Evolutionary conservation across 179 eudicot genomes (phyloP).

Genomic region (Spinacia oleracea): DNA sequence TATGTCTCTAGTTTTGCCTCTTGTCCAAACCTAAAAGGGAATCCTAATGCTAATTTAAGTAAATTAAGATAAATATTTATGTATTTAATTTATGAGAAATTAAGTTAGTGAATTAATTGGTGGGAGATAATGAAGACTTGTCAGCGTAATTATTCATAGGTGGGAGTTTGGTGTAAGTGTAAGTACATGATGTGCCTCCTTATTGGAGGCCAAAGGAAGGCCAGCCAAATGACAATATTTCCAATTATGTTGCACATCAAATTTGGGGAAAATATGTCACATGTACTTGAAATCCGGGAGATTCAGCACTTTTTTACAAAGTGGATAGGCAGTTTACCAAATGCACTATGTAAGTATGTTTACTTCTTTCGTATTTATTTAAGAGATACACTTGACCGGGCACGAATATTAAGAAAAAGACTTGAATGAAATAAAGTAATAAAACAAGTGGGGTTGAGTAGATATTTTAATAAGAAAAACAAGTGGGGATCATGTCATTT

Average conservation of each 20-base stretch:
- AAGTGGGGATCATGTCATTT: no score
- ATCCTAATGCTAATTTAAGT: neutral
- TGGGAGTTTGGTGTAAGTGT: neutral
- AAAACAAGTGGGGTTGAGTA: no score
- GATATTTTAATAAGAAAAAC: no score
- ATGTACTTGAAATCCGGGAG: neutral
- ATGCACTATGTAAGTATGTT: no score
- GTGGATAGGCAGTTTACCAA: neutral
- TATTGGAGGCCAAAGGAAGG: neutral
- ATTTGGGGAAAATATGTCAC: no score
- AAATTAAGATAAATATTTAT: neutral
- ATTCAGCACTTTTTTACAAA: neutral
- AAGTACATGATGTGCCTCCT: conserved; percentile 2
- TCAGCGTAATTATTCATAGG: neutral
- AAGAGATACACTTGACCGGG: no score
- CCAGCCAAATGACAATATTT: neutral
- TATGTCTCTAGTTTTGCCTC: neutral
- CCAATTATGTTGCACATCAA: neutral
- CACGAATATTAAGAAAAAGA: no score
- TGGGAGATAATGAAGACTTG: neutral
- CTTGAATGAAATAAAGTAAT: no score
- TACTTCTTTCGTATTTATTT: no score
- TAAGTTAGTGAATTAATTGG: no score
- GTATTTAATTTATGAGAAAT: neutral
- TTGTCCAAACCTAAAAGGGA: neutral